Base-by-base conservation (phyloP, 768 basidiomycete species). In the Hemileccinum impolitum region DNA sequence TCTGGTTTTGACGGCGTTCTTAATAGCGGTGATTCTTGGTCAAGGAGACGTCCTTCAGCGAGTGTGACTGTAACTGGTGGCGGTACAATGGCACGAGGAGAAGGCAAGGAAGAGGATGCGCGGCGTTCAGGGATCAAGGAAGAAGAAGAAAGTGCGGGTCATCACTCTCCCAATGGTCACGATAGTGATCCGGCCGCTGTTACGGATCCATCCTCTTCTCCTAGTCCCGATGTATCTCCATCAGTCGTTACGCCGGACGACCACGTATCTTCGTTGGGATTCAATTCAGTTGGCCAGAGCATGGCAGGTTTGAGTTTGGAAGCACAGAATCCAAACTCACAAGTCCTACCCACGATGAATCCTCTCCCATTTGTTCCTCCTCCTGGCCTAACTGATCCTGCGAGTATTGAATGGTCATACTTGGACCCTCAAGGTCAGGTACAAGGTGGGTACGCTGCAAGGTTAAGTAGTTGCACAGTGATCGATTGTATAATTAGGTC, bases 391-490 rank as follows among this genome's bases (percentile, higher is more conserved):
- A 53, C 67, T 39, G 85, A 87, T 70, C 72, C 79, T 28, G 74
- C 77, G 25, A 76, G 68, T 54, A 68, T 94, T 18, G 83, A 90
- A 63, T 97, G 94, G 94, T 87, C 84, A 19, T 97, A 97, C 67
- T 80, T 92, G 43, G 94, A 97, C 63, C 93, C 92, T 17, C 81
- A 87, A 56, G 92, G 94, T n/a, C 81, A 87, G 51, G 72, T 94
- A 36, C 94, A 97, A 81, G 94, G 93, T 91, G 58, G 56, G 70
- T 56, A 6, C 35, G 19, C 30, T 10, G 36, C 6, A 3, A 3
- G 12, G 32, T 42, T 17, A 17, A 19, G 39, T 39, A 18, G 26
- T 43, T 7, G 30, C 35, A 32, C 36, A 39, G 45, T 38, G 40
- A 45, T 42, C 10, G n/a, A 51, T 42, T 32, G 28, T 9, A 30